Evolutionary conservation across 257 asterid genomes (phyloP).

Genomic region (Przewalskia tangutica): DNA sequence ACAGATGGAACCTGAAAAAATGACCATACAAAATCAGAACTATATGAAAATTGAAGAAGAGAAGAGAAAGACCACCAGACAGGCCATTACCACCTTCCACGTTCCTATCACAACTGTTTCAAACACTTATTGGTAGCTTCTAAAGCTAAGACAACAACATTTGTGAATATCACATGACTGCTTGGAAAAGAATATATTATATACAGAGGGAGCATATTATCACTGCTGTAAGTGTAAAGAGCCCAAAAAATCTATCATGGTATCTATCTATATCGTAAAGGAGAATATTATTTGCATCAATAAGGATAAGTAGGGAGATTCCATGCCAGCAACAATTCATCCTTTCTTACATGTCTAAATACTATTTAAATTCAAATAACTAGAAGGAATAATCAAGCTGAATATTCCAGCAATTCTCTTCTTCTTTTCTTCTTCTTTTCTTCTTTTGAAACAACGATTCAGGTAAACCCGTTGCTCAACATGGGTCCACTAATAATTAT

Average conservation of each 20-base stretch:
- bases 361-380: not conserved
- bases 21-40: slow-evolving; percentile 11
- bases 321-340: not conserved
- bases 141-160: not conserved
- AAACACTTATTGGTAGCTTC: not conserved
- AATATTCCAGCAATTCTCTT: not conserved
- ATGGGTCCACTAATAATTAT: not conserved
- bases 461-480: not conserved
- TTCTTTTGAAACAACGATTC: not conserved
- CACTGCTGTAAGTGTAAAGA: not conserved
- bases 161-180: not conserved
- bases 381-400: not conserved
- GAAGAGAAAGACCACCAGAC: not conserved
- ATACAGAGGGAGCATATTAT: not conserved
- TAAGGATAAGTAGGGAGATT: not conserved
- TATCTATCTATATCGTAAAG: not conserved
- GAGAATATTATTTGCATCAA: not conserved
- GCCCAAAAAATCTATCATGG: not conserved
- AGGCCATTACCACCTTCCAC: not conserved
- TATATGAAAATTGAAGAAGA: not conserved
- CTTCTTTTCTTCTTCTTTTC: not conserved
- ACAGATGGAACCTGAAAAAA: slow-evolving; percentile 88
- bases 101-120: not conserved
- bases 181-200: not conserved
- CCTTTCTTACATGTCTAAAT: not conserved